A percentile compares a stretch with the other conserved stretches of the same genome.
Evolutionary conservation across 768 basidiomycete species (phyloP).

Genomic region (Mycena olivaceomarginata): DNA sequence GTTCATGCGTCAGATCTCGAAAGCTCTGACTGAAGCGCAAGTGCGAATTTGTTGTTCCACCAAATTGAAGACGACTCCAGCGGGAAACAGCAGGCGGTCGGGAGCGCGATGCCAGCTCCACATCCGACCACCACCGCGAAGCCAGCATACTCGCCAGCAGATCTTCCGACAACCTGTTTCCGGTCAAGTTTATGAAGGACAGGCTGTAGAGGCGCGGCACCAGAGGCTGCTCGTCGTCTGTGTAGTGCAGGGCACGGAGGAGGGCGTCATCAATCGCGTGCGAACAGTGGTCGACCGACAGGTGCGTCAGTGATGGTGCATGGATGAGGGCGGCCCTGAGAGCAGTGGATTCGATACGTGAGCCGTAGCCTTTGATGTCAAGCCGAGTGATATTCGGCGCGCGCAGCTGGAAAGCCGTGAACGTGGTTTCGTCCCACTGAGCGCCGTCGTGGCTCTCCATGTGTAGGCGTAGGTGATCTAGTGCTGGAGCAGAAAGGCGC

Average conservation of each 20-base stretch:
- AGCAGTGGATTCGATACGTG: not conserved
- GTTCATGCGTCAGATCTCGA: not conserved
- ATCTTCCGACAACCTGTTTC: not conserved
- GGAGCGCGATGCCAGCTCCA: not conserved
- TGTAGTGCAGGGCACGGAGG: not conserved
- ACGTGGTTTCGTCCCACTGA: not conserved
- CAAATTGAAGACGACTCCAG: not conserved
- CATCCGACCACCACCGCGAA: conserved; percentile 2
- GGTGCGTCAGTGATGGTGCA: not conserved
- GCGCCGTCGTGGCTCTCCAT: too few species aligned
- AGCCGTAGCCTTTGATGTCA: not conserved
- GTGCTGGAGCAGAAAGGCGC: not conserved
- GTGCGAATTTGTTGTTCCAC: not conserved
- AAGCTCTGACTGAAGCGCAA: not conserved
- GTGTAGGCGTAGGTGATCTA: not conserved
- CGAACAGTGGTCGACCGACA: not conserved
- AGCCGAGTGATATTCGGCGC: not conserved
- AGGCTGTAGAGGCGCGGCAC: not conserved
- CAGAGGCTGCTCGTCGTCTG: not conserved
- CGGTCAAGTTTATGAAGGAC: not conserved
- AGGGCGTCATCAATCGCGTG: not conserved
- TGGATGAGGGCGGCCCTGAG: not conserved
- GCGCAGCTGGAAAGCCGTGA: conserved; percentile 4
- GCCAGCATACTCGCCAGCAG: not conserved
- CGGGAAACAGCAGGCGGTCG: not conserved